Percentiles rank a stretch among this genome's conserved stretches.
These are phyloP conservation scores for Metschnikowia koreensis DNA, from an alignment of 805 yeast genomes.

Conservation along the genomic window DNA sequence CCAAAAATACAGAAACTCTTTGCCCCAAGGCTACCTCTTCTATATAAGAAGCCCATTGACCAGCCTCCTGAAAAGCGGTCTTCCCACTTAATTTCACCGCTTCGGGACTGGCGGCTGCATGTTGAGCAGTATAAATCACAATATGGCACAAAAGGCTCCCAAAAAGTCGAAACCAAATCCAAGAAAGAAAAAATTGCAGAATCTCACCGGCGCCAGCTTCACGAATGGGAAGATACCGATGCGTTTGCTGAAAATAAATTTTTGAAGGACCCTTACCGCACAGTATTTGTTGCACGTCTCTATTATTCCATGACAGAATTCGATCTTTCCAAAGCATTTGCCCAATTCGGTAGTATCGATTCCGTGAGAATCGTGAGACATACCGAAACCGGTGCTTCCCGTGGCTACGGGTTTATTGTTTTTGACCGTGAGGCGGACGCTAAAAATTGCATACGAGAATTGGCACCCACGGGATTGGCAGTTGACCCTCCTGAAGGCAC, in stretches of 20 bases:
- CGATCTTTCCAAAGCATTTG: slow-evolving; percentile 62
- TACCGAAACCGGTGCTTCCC: slow-evolving; percentile 45
- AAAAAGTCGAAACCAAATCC: background rate
- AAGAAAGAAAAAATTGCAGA: slow-evolving; percentile 9
- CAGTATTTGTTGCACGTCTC: slow-evolving; percentile 76
- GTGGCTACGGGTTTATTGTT: slow-evolving; percentile 84
- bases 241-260: slow-evolving; percentile 16
- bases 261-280: slow-evolving; percentile 63
- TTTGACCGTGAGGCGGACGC: slow-evolving; percentile 63
- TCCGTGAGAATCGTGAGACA: slow-evolving; percentile 40
- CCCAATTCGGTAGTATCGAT: slow-evolving; percentile 69
- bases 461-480: slow-evolving; percentile 43
- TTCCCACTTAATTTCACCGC: slow-evolving; percentile 47
- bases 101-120: slow-evolving; percentile 32
- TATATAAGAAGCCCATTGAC: slow-evolving; percentile 49
- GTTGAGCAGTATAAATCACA: slow-evolving; percentile 30
- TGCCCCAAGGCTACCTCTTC: slow-evolving; percentile 56
- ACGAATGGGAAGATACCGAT: slow-evolving; percentile 21
- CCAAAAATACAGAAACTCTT: slow-evolving; percentile 50
- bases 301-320: slow-evolving; percentile 63
- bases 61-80: slow-evolving; percentile 46
- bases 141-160: background rate
- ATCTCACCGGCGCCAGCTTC: slow-evolving; percentile 17
- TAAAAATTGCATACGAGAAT: slow-evolving; percentile 56
- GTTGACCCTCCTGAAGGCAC: slow-evolving; percentile 33